Percentiles rank a stretch among this genome's conserved stretches.
phyloP scores from a whole-genome alignment of 208 protist genomes.

The Acanthamoeba triangularis region DNA sequence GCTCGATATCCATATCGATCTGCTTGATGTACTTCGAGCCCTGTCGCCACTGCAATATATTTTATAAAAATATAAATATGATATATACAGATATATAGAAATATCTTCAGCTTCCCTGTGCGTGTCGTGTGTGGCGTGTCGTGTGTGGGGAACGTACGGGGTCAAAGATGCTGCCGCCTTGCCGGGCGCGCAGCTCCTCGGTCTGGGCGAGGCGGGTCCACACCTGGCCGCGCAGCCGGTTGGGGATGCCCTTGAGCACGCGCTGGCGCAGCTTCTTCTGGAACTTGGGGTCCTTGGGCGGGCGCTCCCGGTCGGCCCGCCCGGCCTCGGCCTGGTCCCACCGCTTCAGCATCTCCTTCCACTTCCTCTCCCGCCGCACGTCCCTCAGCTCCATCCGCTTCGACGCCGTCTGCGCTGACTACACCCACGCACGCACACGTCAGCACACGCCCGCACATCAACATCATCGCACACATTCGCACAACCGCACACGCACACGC shows the following conservation, averaged over 20 bases:
- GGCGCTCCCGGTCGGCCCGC: neutral
- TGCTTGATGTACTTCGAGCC: constrained; percentile 74
- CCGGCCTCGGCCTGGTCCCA: constrained; percentile 61
- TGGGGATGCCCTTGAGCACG: constrained; percentile 36
- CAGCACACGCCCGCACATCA: neutral
- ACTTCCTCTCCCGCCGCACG: constrained; percentile 38
- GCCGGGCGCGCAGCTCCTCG: neutral
- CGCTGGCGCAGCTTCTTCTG: constrained; percentile 53
- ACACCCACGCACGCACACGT: neutral
- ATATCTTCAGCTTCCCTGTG: no score
- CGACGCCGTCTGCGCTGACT: neutral
- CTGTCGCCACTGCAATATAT: neutral
- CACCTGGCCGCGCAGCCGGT: neutral
- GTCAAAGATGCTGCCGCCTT: neutral
- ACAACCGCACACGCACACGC: neutral
- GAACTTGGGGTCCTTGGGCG: constrained; percentile 7
- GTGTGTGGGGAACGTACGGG: neutral
- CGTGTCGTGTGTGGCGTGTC: no score
- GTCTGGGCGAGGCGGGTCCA: neutral
- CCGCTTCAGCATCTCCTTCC: constrained; percentile 7
- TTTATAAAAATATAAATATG: neutral
- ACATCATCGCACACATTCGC: neutral
- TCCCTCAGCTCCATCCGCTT: neutral
- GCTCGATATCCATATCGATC: constrained; percentile 62
- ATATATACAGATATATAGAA: neutral